A percentile compares a stretch with the other conserved stretches of the same genome.
Evolutionary conservation across 192 early-diverging fungal species (phyloP).

Genomic region (Phlyctochytrium planicorne): DNA sequence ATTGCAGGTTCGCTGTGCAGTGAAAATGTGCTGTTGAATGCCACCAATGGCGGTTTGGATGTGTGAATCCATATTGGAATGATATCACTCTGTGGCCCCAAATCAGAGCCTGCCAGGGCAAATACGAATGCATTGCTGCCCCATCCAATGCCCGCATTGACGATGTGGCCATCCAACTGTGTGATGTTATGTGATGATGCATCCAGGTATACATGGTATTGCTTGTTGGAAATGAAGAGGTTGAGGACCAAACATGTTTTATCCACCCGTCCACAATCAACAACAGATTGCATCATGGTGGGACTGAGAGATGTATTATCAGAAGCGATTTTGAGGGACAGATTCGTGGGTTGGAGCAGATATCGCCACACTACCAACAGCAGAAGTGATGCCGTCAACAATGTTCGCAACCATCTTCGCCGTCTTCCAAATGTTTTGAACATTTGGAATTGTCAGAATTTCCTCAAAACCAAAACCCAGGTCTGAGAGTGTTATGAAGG

Average conservation of each 20-base stretch:
- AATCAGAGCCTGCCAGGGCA: too few species aligned
- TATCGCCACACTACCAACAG: too few species aligned
- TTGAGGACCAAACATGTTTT: slow-evolving; percentile 17
- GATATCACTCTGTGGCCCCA: neutral
- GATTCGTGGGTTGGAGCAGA: too few species aligned
- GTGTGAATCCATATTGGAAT: neutral
- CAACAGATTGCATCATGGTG: too few species aligned
- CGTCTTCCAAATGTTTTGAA: too few species aligned
- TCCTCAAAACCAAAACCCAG: too few species aligned
- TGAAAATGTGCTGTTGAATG: neutral
- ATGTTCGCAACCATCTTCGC: too few species aligned
- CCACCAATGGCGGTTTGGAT: neutral
- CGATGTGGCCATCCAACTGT: neutral
- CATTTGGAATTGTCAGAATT: too few species aligned
- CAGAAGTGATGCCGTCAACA: too few species aligned
- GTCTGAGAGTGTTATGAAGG: too few species aligned
- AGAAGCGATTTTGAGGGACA: too few species aligned
- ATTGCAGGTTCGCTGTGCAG: slow-evolving; percentile 25
- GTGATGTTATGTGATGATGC: neutral
- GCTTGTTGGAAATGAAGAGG: neutral
- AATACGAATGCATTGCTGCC: slow-evolving; percentile 16
- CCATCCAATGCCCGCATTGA: slow-evolving; percentile 25
- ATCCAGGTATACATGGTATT: neutral
- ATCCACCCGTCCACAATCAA: slow-evolving; percentile 10
- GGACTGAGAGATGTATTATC: too few species aligned